Base-by-base conservation (phyloP, 2,329 filamentous ascomycete genomes). In the Ilyonectria destructans region DNA sequence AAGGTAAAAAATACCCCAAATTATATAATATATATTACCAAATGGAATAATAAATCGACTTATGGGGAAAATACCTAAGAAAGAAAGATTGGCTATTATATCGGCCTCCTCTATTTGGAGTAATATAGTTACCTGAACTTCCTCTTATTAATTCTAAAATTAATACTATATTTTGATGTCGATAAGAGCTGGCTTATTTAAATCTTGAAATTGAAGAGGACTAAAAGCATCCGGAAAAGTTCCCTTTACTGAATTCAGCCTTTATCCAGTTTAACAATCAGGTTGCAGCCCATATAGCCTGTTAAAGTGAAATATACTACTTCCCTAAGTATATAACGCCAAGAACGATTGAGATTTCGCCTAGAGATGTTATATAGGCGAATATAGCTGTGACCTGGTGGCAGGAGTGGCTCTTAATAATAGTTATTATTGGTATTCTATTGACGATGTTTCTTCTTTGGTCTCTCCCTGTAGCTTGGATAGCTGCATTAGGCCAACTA, bases 261-360 rank as follows among this genome's bases (percentile, higher is more conserved):
- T 99, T 99, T 75, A 94, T 99, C 69, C 96, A 99, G 79, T 99
- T 99, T 86, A 97, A 98, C 77, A 93, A 98, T 77, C 96, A 99
- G 96, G 3, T 23, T 23, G 3, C 21, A 23, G 21, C 21, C 21
- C 3, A 23, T 23, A 23, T 23, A 23, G 21, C 96, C 65, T 97
- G 94, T 79, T 96, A 98, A 79, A 91, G 94, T 54, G 87, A 97
- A 54, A 94, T 92, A 45, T 94, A 98, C 79, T 96, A 98, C 76
- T 81, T 97, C 1, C 96, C 96, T 1, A 93, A 93, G 74, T 93
- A 97, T 48, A 98, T 99, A 96, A 88, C 93, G 1, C 96, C 96
- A 1, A 90, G 96, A 33, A 88, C 93, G 46, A 92, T 97, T n/a
- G 96, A 98, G 78, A 95, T 98, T 54, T 94, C 94, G 7, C 96